Evolutionary conservation across 2,329 filamentous ascomycete genomes (phyloP), one percentile per base, ranked within the genome.

Genomic region (Fusarium buharicum): DNA sequence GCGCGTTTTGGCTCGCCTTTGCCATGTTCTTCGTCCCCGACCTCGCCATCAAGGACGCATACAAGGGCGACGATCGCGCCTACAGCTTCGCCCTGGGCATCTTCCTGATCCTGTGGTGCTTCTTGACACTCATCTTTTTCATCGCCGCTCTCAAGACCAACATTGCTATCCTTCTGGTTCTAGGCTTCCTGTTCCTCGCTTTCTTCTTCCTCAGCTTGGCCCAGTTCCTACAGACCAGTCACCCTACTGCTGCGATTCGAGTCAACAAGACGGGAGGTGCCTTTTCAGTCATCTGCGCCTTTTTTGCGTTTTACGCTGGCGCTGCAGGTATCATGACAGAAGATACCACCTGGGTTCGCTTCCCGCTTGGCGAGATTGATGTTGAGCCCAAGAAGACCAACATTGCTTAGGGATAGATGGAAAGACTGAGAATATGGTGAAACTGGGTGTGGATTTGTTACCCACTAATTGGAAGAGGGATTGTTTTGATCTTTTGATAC

Each of bases 1-100:
- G 84, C 54, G 84, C 84, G 57, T 87, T 87, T 76, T 87, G 84
- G 85, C 79, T 87, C 59, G 80, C 82, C 20, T 85, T 83, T 64
- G 83, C 80, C 64, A 85, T 87, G 76, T 83, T 86, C 63, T 75
- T 84, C 16, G 82, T 78, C 6, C 78, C 78, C 3, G 68, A 81
- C 2, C 80, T 85, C 4, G 83, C 81, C 46, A 85, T 87, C 65
- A 76, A 77, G 39, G 70, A 66, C 0, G 76, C 76, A 2, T 82
- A 86, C 52, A 68, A 67, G 2, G 77, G 75, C 10, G 75, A 75
- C 28, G 66, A 64, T 4, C 72, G 71, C 13, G 76, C 75, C 1
- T 77, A 76, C 27, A 84, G 82, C 67, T 76, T 81, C 59, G 81
- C 83, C 0, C 77, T 87, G 17, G 84, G 84, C 22, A 79, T 87